Base-by-base conservation (phyloP, 768 basidiomycete species). In the Dictyophora rubrovolvata region DNA sequence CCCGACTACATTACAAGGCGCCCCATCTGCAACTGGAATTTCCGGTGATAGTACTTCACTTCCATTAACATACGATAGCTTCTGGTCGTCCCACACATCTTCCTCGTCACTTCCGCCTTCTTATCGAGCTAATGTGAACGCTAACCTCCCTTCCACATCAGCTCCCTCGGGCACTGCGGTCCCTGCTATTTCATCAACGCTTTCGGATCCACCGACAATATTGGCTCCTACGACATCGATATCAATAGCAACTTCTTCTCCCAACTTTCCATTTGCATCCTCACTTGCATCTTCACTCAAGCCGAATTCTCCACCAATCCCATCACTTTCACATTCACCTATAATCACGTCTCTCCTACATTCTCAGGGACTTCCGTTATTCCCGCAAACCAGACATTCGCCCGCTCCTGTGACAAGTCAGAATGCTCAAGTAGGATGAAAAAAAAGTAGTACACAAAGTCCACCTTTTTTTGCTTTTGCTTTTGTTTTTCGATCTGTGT, bases 11-110 rank as follows among this genome's bases (percentile, higher is more conserved):
- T 57, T 53, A 23, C 62, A 35, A 23, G 48, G 22, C 11, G 37
- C 46, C 28, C 46, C 56, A 18, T 50, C 48, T 16, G 1, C n/a
- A 50, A 5, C 7, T 54, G 12, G 53, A 66, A 68, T 68, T 57
- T 67, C 65, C 58, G 66, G 63, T 49, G 71, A 69, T 60, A 55
- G 67, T 20, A 63, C 61, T n/a, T 67, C 72, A 8, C 66, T 42
- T 42, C 42, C 74, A 11, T 69, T 82, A 48, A 81, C 82, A 2
- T 84, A 84, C 63, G 83, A 83, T 64, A 80, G 79, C 0, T 84
- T 83, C 64, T 84, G 81, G 83, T 81, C 82, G 1, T 74, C 79
- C 7, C 80, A 82, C 60, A 69, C 77, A 17, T 22, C 56, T 2
- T 42, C 42, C 12, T 42, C 42, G 14, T 42, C 42, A 42, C 42